A percentile compares a stretch with the other conserved stretches of the same genome.
Evolutionary conservation across 805 yeast species (phyloP).

Genomic region (Nakazawaea ishiwadae): DNA sequence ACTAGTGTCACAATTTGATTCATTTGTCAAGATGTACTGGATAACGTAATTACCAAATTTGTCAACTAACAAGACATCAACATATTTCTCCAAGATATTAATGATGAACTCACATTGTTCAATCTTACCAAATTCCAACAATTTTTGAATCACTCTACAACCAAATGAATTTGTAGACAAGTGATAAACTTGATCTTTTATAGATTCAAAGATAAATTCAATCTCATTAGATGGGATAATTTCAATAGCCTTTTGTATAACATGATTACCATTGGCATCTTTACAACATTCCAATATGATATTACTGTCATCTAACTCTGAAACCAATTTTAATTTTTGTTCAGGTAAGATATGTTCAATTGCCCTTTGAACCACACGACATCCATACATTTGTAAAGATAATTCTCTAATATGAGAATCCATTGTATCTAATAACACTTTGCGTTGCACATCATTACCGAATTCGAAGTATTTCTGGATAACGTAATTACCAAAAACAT

Average conservation of each 20-base stretch:
- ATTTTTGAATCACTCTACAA: slow-evolving; percentile 91
- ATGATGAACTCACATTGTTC: slow-evolving; percentile 66
- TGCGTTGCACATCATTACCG: slow-evolving; percentile 68
- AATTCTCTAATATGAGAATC: slow-evolving; percentile 67
- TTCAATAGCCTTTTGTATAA: slow-evolving; percentile 92
- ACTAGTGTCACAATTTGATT: slow-evolving; percentile 53
- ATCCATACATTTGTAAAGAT: slow-evolving; percentile 95
- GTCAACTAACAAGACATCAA: slow-evolving; percentile 80
- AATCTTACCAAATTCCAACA: slow-evolving; percentile 70
- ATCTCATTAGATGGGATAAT: slow-evolving; percentile 67
- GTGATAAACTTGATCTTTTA: slow-evolving; percentile 71
- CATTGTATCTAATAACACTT: slow-evolving; percentile 65
- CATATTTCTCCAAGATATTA: slow-evolving; percentile 64
- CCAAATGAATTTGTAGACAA: slow-evolving; percentile 96
- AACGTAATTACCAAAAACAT: slow-evolving; percentile 96
- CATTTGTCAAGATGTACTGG: slow-evolving; percentile 89
- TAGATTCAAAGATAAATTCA: slow-evolving; percentile 67
- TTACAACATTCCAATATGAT: slow-evolving; percentile 67
- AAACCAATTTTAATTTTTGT: slow-evolving; percentile 63
- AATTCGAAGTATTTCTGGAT: slow-evolving; percentile 90
- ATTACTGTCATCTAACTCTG: slow-evolving; percentile 52
- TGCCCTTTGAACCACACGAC: slow-evolving; percentile 95
- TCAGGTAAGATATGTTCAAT: slow-evolving; percentile 63
- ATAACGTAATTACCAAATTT: slow-evolving; percentile 98
- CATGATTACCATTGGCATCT: slow-evolving; percentile 98